Base-by-base conservation (phyloP, 2,329 filamentous ascomycete species). In the Berkeleyomyces rouxiae region DNA sequence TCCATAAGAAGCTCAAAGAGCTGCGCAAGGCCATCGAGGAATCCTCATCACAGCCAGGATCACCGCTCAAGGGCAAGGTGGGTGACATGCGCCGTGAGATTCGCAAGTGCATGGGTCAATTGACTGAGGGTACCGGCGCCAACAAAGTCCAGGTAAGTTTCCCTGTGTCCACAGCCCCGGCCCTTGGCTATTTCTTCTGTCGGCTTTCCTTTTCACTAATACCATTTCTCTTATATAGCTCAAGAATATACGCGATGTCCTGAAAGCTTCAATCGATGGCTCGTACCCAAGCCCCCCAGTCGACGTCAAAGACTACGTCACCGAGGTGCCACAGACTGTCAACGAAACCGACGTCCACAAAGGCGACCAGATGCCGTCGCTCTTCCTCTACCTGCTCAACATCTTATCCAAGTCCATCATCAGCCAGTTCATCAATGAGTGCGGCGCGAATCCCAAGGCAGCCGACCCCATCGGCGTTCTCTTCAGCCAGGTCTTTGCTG, bases 391-490 rank as follows among this genome's bases (percentile, higher is more conserved):
- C 70, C 78, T 89, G 1, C 77, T 95, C 63, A 90, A 88, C 68
- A 83, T 87, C 59, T 85, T 91, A 66, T 77, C 85, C 67, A 95
- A 95, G 72, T 77, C 78, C 51, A 77, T 90, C 63, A 78, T 93
- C 65, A 80, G 79, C 57, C 87, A 90, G 67, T 85, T 86, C 68
- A 78, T 84, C 66, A 80, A 78, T 60, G 85, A 89, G 71, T 85
- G 83, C 57, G 79, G 79, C 9, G 79, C 82, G 33, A 82, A 83
- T 61, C 78, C 82, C 0, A 81, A 81, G 65, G 79, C 82, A 4
- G 89, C 88, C 7, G 87, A 93, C 67, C 86, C 88, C 0, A 80
- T 95, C 53, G 90, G 90, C n/a, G 82, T 92, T 33, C 78, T 91
- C 33, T 79, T 85, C 0, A 86, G 86, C 5, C 82, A 85, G 66